Conservation (phyloP, 2,329 filamentous ascomycete species). For the Calonectria henricotiae region DNA sequence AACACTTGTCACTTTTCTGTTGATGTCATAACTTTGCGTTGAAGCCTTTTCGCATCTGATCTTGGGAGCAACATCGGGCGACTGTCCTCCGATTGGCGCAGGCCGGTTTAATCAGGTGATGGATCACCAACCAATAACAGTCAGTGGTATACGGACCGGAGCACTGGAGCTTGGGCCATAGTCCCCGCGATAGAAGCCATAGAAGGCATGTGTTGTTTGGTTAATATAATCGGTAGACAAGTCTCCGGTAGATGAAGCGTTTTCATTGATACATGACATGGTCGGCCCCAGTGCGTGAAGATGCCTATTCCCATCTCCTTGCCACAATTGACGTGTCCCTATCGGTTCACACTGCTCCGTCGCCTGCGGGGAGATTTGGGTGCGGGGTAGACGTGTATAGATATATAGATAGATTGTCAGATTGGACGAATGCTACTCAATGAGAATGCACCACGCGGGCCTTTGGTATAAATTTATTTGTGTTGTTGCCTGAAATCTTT, state of each 20-base stretch:
- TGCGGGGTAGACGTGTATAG: slow-evolving; percentile 1
- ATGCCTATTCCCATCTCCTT: neutral
- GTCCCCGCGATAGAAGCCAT: neutral
- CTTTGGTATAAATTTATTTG: neutral
- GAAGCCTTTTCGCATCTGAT: neutral
- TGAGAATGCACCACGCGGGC: neutral
- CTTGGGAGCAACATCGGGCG: neutral
- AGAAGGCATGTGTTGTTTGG: neutral
- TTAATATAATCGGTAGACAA: neutral
- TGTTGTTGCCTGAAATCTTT: neutral
- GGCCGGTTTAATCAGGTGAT: neutral
- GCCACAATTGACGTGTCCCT: neutral
- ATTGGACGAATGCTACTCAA: neutral
- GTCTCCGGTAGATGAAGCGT: neutral
- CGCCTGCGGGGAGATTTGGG: neutral
- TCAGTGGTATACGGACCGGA: too few relatives aligned
- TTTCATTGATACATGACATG: too few relatives aligned
- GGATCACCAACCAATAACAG: neutral
- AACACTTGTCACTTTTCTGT: neutral
- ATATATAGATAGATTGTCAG: neutral
- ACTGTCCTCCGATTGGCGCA: slow-evolving; percentile 10
- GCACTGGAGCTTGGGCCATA: neutral
- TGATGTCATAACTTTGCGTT: neutral
- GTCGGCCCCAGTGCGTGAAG: neutral
- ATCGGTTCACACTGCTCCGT: slow-evolving; percentile 17